Percentiles rank a stretch among this genome's conserved stretches.
Conservation (phyloP, 2,329 filamentous ascomycete species). For the Huntiella decipiens region DNA sequence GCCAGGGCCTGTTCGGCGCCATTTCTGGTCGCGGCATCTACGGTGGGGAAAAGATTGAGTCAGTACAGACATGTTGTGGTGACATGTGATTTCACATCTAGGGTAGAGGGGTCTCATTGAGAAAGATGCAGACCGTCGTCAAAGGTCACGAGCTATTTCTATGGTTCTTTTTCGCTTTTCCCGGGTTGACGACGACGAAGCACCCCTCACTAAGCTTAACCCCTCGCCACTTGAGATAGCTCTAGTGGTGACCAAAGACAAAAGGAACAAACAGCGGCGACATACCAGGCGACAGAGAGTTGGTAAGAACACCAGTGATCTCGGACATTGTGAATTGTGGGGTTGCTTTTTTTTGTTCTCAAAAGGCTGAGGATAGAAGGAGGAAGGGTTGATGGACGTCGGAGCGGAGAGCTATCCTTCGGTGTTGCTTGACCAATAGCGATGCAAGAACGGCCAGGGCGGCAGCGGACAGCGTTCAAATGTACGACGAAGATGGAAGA, state of each 20-base stretch:
- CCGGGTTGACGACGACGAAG: too few species aligned
- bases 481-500: too few species aligned
- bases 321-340: conserved; percentile 54
- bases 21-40: conserved; percentile 70
- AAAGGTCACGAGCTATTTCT: too few species aligned
- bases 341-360: conserved; percentile 16
- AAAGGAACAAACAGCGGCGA: conserved; percentile 13
- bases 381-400: conserved; percentile 4
- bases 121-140: background rate
- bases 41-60: conserved; percentile 5
- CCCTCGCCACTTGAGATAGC: too few species aligned
- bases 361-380: background rate
- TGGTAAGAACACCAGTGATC: conserved; percentile 93
- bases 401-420: conserved; percentile 4
- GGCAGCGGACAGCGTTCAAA: background rate
- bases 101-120: background rate
- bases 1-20: conserved; percentile 85
- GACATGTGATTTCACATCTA: background rate
- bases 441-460: conserved; percentile 4
- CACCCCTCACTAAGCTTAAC: too few species aligned
- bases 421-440: conserved; percentile 1
- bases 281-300: conserved; percentile 88
- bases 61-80: background rate
- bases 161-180: too few species aligned
- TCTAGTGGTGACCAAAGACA: too few species aligned